Evolutionary conservation across 176 grass and related monocot species (phyloP).

Genomic region (Zea mays): Zm-B73-REFERENCE-NAM-5.0 NC_050105.1:24959001-24959500

Average conservation of each 20-base stretch:
- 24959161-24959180: too few relatives aligned
- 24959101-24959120: too few relatives aligned
- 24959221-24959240: neutral
- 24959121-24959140: too few relatives aligned
- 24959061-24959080: too few relatives aligned
- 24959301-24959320: neutral
- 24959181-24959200: neutral
- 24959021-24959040: neutral
- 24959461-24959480: neutral
- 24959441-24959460: neutral
- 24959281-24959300: neutral
- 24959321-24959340: neutral
- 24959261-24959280: conserved; percentile 1
- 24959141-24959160: too few relatives aligned
- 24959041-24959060: too few relatives aligned
- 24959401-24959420: neutral
- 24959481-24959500: neutral
- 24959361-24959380: neutral
- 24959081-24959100: too few relatives aligned
- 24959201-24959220: neutral
- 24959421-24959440: neutral
- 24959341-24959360: neutral
- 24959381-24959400: too few relatives aligned
- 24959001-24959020: too few relatives aligned
- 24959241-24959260: neutral